Percentiles rank a stretch among this genome's conserved stretches.
phyloP scores from a whole-genome alignment of 345 rosid species.

The Bruguiera parviflora region DNA sequence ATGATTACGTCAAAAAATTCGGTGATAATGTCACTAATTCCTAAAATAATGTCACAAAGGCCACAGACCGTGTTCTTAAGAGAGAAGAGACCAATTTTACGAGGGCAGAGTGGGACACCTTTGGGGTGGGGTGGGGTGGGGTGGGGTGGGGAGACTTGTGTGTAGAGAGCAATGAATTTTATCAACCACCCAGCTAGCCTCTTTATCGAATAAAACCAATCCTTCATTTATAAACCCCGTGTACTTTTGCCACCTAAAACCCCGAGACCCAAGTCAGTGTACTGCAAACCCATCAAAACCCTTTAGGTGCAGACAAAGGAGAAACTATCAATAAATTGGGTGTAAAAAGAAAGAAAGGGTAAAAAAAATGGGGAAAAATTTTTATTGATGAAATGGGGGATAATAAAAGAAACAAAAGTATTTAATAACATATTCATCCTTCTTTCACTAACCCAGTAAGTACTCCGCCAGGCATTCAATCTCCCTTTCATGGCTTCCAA shows the following conservation, averaged over 20 bases:
- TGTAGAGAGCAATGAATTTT: slow-evolving; percentile 24
- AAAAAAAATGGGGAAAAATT: slow-evolving; percentile 28
- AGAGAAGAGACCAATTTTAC: slow-evolving; percentile 8
- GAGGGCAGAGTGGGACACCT: slow-evolving; percentile 4
- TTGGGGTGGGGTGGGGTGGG: too few relatives aligned
- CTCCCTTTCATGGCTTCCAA: slow-evolving; percentile 41
- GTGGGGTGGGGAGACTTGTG: background rate
- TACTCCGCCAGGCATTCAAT: slow-evolving; percentile 45
- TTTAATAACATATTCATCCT: slow-evolving; percentile 40
- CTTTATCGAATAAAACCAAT: slow-evolving; percentile 23
- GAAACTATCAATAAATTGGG: background rate
- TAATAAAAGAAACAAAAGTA: slow-evolving; percentile 37
- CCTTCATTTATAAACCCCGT: slow-evolving; percentile 27
- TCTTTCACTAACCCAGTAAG: slow-evolving; percentile 47
- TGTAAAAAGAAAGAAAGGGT: too few relatives aligned
- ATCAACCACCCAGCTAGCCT: slow-evolving; percentile 32
- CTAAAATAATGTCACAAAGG: background rate
- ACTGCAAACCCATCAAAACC: background rate
- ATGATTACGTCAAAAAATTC: background rate
- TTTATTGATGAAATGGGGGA: slow-evolving; percentile 52
- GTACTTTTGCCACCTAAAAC: slow-evolving; percentile 16
- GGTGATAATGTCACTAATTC: background rate
- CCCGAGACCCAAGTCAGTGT: slow-evolving; percentile 9
- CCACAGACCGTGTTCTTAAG: background rate
- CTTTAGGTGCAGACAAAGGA: background rate